phyloP scores from a whole-genome alignment of 805 yeast species.

The Torulaspora quercuum region DNA sequence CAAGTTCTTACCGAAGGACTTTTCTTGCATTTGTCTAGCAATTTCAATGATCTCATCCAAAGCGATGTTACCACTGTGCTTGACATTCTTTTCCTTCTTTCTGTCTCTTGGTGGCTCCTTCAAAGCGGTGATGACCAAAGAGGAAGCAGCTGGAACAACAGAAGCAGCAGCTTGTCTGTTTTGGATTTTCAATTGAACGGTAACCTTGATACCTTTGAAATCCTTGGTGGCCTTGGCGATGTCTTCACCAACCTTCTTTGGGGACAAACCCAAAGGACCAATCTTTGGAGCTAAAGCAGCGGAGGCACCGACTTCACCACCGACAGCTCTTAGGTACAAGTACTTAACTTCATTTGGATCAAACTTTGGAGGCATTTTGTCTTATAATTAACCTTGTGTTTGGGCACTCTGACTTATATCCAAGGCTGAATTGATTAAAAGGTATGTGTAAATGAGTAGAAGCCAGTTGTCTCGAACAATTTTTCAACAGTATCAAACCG shows the following conservation, averaged over 20 bases:
- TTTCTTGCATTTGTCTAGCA: constrained; percentile 96
- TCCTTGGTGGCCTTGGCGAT: constrained; percentile 99
- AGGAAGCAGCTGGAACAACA: constrained; percentile 99
- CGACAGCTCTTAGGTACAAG: constrained; percentile 99
- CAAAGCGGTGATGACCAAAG: constrained; percentile 97
- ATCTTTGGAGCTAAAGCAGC: constrained; percentile 99
- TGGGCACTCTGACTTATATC: constrained; percentile 16
- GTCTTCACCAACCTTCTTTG: constrained; percentile 99
- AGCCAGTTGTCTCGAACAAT: constrained; percentile 4
- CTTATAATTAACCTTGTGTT: constrained; percentile 15
- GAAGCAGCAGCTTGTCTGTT: constrained; percentile 99
- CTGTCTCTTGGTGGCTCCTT: constrained; percentile 99
- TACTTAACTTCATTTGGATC: constrained; percentile 98
- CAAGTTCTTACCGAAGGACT: constrained; percentile 96
- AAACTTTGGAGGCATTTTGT: constrained; percentile 92
- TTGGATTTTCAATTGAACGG: constrained; percentile 97
- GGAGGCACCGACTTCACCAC: constrained; percentile 99
- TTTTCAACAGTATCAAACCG: constrained; percentile 7
- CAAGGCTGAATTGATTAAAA: constrained; percentile 3
- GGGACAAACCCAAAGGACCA: constrained; percentile 99
- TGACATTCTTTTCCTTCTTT: constrained; percentile 99
- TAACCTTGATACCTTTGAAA: constrained; percentile 99
- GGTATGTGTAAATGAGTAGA: background rate
- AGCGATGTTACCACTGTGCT: constrained; percentile 98
- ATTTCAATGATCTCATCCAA: constrained; percentile 94